A percentile compares a stretch with the other conserved stretches of the same genome.
phyloP scores from a whole-genome alignment of 495 filamentous ascomycete species.

The Aspergillus hancockii region DNA sequence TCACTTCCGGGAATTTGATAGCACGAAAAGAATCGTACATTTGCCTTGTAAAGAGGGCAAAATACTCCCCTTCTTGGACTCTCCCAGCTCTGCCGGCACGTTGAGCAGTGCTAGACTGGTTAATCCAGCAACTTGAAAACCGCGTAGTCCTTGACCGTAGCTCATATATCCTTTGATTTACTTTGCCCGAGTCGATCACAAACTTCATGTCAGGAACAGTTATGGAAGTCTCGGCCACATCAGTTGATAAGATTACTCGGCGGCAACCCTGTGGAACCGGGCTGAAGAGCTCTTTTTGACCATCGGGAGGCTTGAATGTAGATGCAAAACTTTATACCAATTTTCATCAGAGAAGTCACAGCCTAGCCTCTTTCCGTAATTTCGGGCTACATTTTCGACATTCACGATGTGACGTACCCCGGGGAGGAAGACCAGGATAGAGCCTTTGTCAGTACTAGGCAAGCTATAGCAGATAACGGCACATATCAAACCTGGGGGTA shows the following conservation, averaged over 20 bases:
- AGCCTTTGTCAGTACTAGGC: constrained; percentile 47
- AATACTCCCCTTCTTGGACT: constrained; percentile 60
- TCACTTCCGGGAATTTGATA: constrained; percentile 45
- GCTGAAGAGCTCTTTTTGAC: constrained; percentile 48
- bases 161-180: constrained; percentile 53
- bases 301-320: constrained; percentile 55
- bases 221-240: constrained; percentile 62
- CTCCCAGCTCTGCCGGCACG: constrained; percentile 60
- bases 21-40: constrained; percentile 49
- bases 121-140: constrained; percentile 53
- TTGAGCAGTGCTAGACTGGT: constrained; percentile 56
- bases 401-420: constrained; percentile 53
- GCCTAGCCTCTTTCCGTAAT: constrained; percentile 25
- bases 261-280: constrained; percentile 49
- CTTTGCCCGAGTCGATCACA: constrained; percentile 58
- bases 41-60: constrained; percentile 52
- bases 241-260: constrained; percentile 59
- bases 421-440: constrained; percentile 60
- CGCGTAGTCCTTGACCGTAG: constrained; percentile 43
- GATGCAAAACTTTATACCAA: constrained; percentile 47
- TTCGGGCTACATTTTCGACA: constrained; percentile 34
- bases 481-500: constrained; percentile 51
- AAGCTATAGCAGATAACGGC: constrained; percentile 53
- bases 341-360: constrained; percentile 45
- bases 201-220: constrained; percentile 61